Conservation (phyloP, 2,329 filamentous ascomycete genomes). For the Calonectria henricotiae region DNA sequence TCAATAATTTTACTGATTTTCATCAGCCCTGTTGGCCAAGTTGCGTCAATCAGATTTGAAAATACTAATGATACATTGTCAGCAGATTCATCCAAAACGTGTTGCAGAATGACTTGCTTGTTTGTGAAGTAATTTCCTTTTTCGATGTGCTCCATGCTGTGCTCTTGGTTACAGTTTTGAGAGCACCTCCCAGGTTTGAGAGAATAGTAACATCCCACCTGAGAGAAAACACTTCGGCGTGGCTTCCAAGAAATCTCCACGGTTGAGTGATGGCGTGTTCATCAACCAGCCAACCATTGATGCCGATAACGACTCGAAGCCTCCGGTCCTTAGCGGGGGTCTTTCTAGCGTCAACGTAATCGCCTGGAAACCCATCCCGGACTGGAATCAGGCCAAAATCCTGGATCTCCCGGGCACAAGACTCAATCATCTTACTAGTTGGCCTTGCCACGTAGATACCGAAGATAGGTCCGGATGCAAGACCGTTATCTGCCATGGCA, state of each 20-base stretch:
- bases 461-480: slow-evolving; percentile 88
- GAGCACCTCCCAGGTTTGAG: slow-evolving; percentile 82
- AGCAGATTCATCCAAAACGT: neutral
- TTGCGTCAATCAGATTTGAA: slow-evolving; percentile 70
- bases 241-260: slow-evolving; percentile 83
- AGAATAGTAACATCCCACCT: slow-evolving; percentile 88
- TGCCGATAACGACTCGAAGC: slow-evolving; percentile 85
- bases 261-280: slow-evolving; percentile 79
- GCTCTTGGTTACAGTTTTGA: slow-evolving; percentile 84
- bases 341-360: slow-evolving; percentile 67
- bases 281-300: slow-evolving; percentile 86
- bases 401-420: slow-evolving; percentile 88
- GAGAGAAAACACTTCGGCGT: slow-evolving; percentile 86
- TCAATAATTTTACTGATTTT: slow-evolving; percentile 84
- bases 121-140: slow-evolving; percentile 64
- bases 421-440: slow-evolving; percentile 88
- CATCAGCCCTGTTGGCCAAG: slow-evolving; percentile 76
- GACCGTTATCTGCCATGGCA: slow-evolving; percentile 82
- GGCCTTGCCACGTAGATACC: slow-evolving; percentile 92
- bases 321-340: slow-evolving; percentile 74
- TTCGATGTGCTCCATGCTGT: slow-evolving; percentile 84
- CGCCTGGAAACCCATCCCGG: slow-evolving; percentile 62
- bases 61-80: slow-evolving; percentile 61
- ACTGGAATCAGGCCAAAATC: slow-evolving; percentile 91
- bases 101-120: slow-evolving; percentile 60